phyloP scores from a whole-genome alignment of 169 alveolate species.

The Cryptosporidium sp. region DNA sequence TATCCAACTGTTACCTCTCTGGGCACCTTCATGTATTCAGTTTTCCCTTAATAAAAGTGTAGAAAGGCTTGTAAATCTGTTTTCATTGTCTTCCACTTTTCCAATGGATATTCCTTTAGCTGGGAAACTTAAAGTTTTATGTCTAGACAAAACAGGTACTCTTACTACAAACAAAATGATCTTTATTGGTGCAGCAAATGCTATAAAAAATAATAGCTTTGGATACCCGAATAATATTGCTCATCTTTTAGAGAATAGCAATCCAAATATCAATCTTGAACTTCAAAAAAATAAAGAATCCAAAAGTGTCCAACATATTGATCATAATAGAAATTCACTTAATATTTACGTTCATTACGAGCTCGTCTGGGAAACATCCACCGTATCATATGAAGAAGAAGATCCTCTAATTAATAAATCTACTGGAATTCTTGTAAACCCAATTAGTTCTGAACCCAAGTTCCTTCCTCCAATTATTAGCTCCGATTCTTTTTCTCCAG shows the following conservation, averaged over 20 bases:
- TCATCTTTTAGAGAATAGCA: not conserved
- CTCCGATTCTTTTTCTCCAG: not conserved
- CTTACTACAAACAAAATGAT: conserved; percentile 56
- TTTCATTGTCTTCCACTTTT: conserved; percentile 8
- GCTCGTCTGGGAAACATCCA: conserved; percentile 42
- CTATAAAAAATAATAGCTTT: not conserved
- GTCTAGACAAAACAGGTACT: conserved; percentile 70
- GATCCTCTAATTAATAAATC: conserved; percentile 45
- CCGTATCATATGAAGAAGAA: conserved; percentile 65
- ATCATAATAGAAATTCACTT: conserved; percentile 17
- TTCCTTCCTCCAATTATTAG: conserved; percentile 30
- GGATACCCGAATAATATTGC: not conserved
- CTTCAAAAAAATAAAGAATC: not conserved
- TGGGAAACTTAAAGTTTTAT: conserved; percentile 64
- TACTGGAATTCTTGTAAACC: not conserved
- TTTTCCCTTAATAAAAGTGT: conserved; percentile 49
- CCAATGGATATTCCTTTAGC: conserved; percentile 68
- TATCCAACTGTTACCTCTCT: conserved; percentile 48
- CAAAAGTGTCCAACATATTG: not conserved
- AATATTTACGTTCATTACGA: conserved; percentile 32
- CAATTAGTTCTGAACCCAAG: not conserved
- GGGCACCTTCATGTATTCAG: conserved; percentile 75
- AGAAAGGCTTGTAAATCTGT: conserved; percentile 5
- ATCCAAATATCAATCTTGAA: not conserved
- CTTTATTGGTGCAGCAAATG: conserved; percentile 22